Conservation (phyloP, 2,329 filamentous ascomycete genomes). For the Helotiales sp. region DNA sequence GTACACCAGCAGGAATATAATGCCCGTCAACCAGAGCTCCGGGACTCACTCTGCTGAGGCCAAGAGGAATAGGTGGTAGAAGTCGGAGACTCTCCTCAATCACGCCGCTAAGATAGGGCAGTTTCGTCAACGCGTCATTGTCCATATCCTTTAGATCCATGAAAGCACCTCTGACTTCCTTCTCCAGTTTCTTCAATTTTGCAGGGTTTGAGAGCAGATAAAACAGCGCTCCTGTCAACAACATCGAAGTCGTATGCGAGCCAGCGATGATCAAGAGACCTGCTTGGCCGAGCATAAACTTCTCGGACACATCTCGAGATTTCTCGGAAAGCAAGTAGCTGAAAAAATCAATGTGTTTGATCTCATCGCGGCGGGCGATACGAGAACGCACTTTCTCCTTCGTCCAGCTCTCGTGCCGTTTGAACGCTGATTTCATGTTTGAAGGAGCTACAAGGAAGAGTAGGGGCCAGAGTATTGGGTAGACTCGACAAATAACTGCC, state of each 20-base stretch:
- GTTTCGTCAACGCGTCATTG: conserved; percentile 27
- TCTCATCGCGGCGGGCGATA: too few species aligned
- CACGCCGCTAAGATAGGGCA: conserved; percentile 38
- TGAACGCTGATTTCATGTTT: too few species aligned
- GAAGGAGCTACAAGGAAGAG: too few species aligned
- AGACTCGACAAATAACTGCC: too few species aligned
- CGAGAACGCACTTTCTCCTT: too few species aligned
- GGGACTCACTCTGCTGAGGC: conserved; percentile 1
- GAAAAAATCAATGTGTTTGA: too few species aligned
- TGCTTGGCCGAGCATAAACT: too few species aligned
- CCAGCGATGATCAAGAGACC: conserved; percentile 32
- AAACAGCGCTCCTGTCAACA: conserved; percentile 25
- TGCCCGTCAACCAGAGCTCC: not conserved
- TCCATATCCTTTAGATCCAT: conserved; percentile 34
- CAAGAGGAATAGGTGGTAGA: not conserved
- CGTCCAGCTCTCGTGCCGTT: too few species aligned
- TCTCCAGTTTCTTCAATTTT: conserved; percentile 25
- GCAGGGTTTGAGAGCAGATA: conserved; percentile 5
- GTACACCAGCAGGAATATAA: not conserved
- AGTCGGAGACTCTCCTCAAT: conserved; percentile 24
- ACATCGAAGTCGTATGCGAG: conserved; percentile 35
- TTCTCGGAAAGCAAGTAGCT: too few species aligned
- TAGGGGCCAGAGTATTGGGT: too few species aligned
- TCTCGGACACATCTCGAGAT: too few species aligned
- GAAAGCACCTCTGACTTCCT: conserved; percentile 36